Percentiles rank a stretch among this genome's conserved stretches.
Conservation (phyloP, 805 yeast species). For the Ogataea allantospora region DNA sequence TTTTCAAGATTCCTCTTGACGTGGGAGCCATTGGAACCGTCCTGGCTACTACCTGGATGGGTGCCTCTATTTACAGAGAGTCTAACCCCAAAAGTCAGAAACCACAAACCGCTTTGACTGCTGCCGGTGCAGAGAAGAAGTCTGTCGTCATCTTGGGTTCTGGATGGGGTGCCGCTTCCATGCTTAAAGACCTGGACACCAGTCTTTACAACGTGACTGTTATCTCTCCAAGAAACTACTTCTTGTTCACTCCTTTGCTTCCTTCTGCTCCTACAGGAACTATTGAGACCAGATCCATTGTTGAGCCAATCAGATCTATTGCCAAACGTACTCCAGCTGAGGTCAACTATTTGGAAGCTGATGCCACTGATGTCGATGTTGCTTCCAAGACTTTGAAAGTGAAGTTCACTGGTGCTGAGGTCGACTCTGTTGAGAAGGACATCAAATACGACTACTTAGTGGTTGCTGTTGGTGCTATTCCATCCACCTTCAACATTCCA, state of each 20-base stretch:
- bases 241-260: constrained; percentile 53
- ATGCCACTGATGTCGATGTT: constrained; percentile 52
- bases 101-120: constrained; percentile 43
- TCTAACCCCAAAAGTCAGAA: constrained; percentile 42
- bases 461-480: constrained; percentile 57
- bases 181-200: constrained; percentile 52
- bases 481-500: constrained; percentile 55
- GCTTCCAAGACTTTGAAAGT: constrained; percentile 42
- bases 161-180: constrained; percentile 57
- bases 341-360: constrained; percentile 54
- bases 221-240: constrained; percentile 55
- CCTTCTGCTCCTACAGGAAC: constrained; percentile 59
- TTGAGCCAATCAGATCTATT: constrained; percentile 53
- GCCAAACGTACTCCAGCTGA: constrained; percentile 51
- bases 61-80: constrained; percentile 39
- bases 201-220: constrained; percentile 52
- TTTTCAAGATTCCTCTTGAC: constrained; percentile 28
- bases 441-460: constrained; percentile 47
- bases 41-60: constrained; percentile 37
- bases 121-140: constrained; percentile 47
- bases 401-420: constrained; percentile 34
- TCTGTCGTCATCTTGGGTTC: constrained; percentile 42
- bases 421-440: constrained; percentile 39
- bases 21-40: constrained; percentile 29
- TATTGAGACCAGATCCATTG: constrained; percentile 49